phyloP scores from a whole-genome alignment of 352 stramenopile species.

The Phytophthora nicotianae region DNA sequence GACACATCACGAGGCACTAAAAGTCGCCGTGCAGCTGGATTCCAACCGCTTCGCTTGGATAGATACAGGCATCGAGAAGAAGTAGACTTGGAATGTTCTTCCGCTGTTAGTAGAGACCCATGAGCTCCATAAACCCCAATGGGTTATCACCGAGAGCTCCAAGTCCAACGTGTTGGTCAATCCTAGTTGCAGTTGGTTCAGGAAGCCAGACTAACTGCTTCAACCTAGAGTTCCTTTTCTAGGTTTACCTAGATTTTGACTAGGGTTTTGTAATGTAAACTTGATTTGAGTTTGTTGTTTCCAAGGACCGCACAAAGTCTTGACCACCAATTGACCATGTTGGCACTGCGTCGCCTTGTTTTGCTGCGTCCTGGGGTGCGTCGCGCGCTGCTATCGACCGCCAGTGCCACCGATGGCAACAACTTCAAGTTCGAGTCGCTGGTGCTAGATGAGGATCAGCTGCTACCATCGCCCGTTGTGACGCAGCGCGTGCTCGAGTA shows the following conservation, averaged over 20 bases:
- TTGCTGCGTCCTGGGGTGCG: slow-evolving; percentile 11
- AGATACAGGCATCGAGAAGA: too few species aligned
- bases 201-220: background rate
- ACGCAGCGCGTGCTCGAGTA: slow-evolving; percentile 43
- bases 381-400: slow-evolving; percentile 16
- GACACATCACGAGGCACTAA: slow-evolving; percentile 10
- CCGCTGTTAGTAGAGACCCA: background rate
- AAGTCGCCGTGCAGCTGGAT: background rate
- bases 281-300: background rate
- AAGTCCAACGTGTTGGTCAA: slow-evolving; percentile 24
- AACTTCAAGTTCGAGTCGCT: slow-evolving; percentile 35
- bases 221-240: slow-evolving; percentile 6
- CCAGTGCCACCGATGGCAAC: background rate
- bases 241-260: slow-evolving; percentile 5
- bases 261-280: background rate
- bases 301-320: background rate
- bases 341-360: slow-evolving; percentile 7
- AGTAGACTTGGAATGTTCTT: background rate
- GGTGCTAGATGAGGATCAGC: slow-evolving; percentile 15
- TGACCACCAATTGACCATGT: slow-evolving; percentile 11
- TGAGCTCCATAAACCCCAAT: background rate
- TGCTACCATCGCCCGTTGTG: slow-evolving; percentile 13
- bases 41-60: background rate
- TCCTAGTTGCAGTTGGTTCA: background rate
- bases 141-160: slow-evolving; percentile 11